Evolutionary conservation across 2,329 filamentous ascomycete species (phyloP).

Genomic region (Phyllachora maydis): DNA sequence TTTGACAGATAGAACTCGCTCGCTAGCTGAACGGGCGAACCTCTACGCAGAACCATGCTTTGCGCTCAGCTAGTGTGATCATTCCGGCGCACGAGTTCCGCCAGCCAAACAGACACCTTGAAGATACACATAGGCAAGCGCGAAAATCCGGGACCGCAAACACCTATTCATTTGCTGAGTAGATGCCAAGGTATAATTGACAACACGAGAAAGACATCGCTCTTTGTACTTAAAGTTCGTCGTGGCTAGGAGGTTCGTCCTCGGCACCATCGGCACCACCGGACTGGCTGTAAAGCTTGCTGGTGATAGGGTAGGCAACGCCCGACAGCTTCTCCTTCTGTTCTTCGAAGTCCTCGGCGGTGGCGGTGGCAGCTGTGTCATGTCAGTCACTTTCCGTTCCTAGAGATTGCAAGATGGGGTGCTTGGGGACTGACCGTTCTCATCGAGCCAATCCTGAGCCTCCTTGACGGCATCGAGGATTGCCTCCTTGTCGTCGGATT

Average conservation of each 20-base stretch:
- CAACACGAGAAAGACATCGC: too few relatives aligned
- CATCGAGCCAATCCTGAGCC: slow-evolving; percentile 86
- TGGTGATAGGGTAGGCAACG: slow-evolving; percentile 96
- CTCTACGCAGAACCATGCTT: too few relatives aligned
- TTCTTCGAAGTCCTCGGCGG: slow-evolving; percentile 92
- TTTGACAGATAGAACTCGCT: too few relatives aligned
- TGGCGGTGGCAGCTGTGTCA: slow-evolving; percentile 47
- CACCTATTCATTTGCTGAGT: too few relatives aligned
- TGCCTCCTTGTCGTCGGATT: slow-evolving; percentile 95
- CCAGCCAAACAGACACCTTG: too few relatives aligned
- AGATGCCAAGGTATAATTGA: too few relatives aligned
- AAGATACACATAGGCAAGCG: too few relatives aligned
- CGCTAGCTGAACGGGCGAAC: too few relatives aligned
- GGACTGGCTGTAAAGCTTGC: slow-evolving; percentile 68
- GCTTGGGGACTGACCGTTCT: slow-evolving; percentile 39
- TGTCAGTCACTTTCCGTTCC: slow-evolving; percentile 3
- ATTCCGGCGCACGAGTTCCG: too few relatives aligned
- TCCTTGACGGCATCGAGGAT: slow-evolving; percentile 95
- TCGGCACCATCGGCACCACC: slow-evolving; percentile 45
- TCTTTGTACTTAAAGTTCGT: slow-evolving; percentile 49
- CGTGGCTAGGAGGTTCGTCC: slow-evolving; percentile 53
- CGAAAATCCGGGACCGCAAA: too few relatives aligned
- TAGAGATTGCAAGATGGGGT: background rate
- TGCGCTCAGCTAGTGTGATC: too few relatives aligned
- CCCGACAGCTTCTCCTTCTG: slow-evolving; percentile 98